Percentiles rank a stretch among this genome's conserved stretches.
phyloP scores from a whole-genome alignment of 768 basidiomycete species.

The Leccinum fibrillosum region DNA sequence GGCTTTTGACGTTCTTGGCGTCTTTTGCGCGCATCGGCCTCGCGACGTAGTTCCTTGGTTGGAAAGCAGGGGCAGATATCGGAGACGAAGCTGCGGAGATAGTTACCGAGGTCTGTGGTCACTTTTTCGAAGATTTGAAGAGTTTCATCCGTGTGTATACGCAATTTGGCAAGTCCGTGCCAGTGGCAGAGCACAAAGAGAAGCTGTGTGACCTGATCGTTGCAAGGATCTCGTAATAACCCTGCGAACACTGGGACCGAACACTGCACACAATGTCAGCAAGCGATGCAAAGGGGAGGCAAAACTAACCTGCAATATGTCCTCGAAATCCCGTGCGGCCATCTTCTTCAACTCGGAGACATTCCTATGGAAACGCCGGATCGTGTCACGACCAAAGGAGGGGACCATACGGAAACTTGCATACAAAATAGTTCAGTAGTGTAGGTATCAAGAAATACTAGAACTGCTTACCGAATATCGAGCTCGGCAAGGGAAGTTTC shows the following conservation, averaged over 20 bases:
- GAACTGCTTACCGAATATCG: too few relatives aligned
- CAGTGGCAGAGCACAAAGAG: not conserved
- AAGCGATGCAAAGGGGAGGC: not conserved
- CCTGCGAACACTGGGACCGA: not conserved
- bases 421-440: too few relatives aligned
- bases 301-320: not conserved
- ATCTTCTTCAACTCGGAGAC: too few relatives aligned
- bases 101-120: not conserved
- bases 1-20: not conserved
- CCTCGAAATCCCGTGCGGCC: too few relatives aligned
- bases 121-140: not conserved
- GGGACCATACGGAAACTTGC: too few relatives aligned
- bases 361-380: too few relatives aligned
- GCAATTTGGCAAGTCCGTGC: not conserved
- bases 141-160: not conserved
- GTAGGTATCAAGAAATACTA: too few relatives aligned
- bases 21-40: not conserved
- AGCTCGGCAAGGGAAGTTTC: too few relatives aligned
- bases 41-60: not conserved
- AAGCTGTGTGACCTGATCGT: not conserved
- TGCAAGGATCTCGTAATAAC: not conserved
- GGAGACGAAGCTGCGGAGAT: not conserved
- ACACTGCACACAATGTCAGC: not conserved
- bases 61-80: not conserved
- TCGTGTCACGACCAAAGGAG: too few relatives aligned